Conservation (phyloP, 140 eudicot species). For the Bidens hawaiensis region DNA sequence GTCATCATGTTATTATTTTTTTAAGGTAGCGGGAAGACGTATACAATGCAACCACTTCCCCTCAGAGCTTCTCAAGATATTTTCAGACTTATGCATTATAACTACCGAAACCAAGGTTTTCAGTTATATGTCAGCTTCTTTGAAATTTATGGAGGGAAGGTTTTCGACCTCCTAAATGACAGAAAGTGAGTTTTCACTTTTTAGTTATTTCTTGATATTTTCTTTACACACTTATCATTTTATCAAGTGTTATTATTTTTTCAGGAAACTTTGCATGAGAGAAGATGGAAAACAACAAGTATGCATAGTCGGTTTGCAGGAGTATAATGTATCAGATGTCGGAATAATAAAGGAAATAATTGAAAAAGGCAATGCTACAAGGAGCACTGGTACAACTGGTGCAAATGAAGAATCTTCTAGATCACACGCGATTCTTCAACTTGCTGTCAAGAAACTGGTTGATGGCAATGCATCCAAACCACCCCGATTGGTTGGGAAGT, state of each 20-base stretch:
- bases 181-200: conserved; percentile 50
- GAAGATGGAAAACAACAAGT: conserved; percentile 86
- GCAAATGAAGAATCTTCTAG: conserved; percentile 86
- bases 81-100: conserved; percentile 47
- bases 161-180: conserved; percentile 72
- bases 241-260: not conserved
- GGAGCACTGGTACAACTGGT: conserved; percentile 85
- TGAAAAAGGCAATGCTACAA: conserved; percentile 62
- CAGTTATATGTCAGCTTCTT: conserved; percentile 66
- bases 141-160: conserved; percentile 80
- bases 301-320: conserved; percentile 82
- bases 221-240: not conserved
- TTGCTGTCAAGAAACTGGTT: conserved; percentile 44
- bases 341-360: conserved; percentile 56
- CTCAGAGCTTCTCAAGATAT: conserved; percentile 67
- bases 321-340: conserved; percentile 49
- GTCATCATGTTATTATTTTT: not conserved
- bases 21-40: conserved; percentile 79
- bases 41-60: conserved; percentile 80
- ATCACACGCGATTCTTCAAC: conserved; percentile 84
- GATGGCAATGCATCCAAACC: conserved; percentile 67
- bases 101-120: conserved; percentile 60
- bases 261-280: conserved; percentile 77
- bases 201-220: not conserved
- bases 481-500: conserved; percentile 56